Evolutionary conservation across 2,329 filamentous ascomycete species (phyloP).

Genomic region (Fusarium protoensiforme): DNA sequence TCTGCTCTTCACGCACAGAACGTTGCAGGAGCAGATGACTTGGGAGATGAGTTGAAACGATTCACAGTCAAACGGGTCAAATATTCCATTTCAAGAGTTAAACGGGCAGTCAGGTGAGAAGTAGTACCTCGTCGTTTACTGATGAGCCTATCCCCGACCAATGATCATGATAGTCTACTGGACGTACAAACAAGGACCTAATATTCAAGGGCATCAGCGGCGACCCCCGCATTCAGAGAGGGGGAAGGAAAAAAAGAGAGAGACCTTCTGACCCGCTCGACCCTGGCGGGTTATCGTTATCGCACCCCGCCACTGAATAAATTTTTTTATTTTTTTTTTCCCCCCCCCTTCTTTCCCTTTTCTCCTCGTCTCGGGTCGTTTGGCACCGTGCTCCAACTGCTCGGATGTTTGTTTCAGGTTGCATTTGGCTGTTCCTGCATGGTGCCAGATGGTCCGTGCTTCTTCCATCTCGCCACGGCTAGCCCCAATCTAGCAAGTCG

Average conservation of each 20-base stretch:
- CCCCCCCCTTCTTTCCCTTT: conserved; percentile 11
- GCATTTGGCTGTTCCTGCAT: conserved; percentile 1
- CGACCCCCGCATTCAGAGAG: background rate
- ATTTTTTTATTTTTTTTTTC: too few relatives aligned
- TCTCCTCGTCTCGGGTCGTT: conserved; percentile 7
- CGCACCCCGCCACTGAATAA: conserved; percentile 47
- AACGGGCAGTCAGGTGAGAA: background rate
- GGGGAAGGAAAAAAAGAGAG: background rate
- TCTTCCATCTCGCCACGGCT: conserved; percentile 24
- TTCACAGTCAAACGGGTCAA: background rate
- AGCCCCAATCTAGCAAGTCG: conserved; percentile 12
- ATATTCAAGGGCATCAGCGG: background rate
- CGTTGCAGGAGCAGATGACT: conserved; percentile 15
- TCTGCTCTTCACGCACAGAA: conserved; percentile 10
- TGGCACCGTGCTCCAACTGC: conserved; percentile 14
- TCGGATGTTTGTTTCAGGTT: conserved; percentile 21
- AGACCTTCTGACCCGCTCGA: background rate
- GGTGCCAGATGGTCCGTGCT: conserved; percentile 11
- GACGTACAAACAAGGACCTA: background rate
- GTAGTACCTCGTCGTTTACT: background rate
- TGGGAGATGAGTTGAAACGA: background rate
- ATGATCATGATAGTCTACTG: background rate
- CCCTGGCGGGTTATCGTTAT: conserved; percentile 52
- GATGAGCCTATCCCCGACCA: background rate
- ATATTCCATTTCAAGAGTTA: background rate